Evolutionary conservation across 1,284 basidiomycete species (phyloP), one percentile per base, ranked within the genome.

Genomic region (Mycosarcoma mackinlayi): DNA sequence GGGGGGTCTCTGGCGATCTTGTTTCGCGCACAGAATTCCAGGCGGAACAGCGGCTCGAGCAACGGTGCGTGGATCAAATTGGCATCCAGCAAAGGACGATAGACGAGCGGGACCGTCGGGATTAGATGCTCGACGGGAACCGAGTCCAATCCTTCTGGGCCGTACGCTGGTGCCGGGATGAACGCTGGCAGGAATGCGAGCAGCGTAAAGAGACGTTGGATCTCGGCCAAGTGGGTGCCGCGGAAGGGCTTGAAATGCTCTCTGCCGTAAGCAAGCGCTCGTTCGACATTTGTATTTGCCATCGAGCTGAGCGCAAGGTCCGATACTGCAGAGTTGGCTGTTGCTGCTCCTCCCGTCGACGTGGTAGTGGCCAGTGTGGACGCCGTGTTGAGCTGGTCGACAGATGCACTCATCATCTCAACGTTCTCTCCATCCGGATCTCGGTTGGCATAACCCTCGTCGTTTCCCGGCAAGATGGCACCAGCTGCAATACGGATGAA

Each of bases 1-100:
- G 93, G 92, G 11, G 92, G 89, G 71, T 94, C 92, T 59, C 91
- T 88, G 64, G 93, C 91, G 89, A 94, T 91, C 3, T 91, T 91
- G 27, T 93, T 85, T 72, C 87, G 88, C 4, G 92, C 90, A 81
- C 93, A 96, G 77, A 91, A 98, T 77, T 96, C 94, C 69, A 89
- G 89, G 23, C 89, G 89, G 81, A 97, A 95, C 73, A 92, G 85
- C 4, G 89, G 88, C 69, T 91, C 89, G 19, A 97, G 85, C 52
- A 92, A 90, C 18, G 87, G 85, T 4, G 77, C 67, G 77, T 93
- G 91, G 13, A 75, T 59, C 27, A 67, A 41, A 6, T 63, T 57
- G 11, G 67, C 50, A 46, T 75, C 58, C 18, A 81, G 56, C 24
- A 79, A 31, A 16, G 54, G 51, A 6, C 68, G 72, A 48, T 81